These are phyloP conservation scores for Exserohilum rostratum DNA, from an alignment of 2,329 filamentous ascomycete species.

Conservation along the genomic window DNA sequence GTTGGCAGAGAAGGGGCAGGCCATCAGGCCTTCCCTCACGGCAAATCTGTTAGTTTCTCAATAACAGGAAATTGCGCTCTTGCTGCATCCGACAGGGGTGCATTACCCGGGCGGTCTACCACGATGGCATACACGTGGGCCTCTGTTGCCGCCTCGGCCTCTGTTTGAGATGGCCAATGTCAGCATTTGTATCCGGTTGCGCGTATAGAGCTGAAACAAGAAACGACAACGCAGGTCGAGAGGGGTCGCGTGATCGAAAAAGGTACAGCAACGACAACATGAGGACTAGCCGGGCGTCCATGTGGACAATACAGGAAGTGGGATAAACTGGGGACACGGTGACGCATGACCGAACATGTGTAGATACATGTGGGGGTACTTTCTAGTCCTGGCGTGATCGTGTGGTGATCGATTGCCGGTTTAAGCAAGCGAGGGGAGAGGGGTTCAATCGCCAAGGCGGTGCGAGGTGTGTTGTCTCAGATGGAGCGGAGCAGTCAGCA, in stretches of 20 bases:
- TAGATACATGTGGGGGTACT: neutral
- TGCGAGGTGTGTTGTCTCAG: slow-evolving; percentile 19
- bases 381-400: slow-evolving; percentile 3
- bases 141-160: slow-evolving; percentile 53
- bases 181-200: neutral
- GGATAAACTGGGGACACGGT: slow-evolving; percentile 2
- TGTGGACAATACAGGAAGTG: neutral
- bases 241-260: slow-evolving; percentile 8
- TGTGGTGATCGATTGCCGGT: slow-evolving; percentile 8
- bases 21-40: slow-evolving; percentile 2
- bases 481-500: slow-evolving; percentile 1
- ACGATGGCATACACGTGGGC: slow-evolving; percentile 53
- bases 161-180: slow-evolving; percentile 30
- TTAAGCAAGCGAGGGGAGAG: slow-evolving; percentile 7
- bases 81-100: slow-evolving; percentile 54
- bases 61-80: slow-evolving; percentile 34
- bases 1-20: too few species aligned
- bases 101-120: slow-evolving; percentile 71
- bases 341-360: slow-evolving; percentile 6
- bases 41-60: slow-evolving; percentile 48
- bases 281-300: neutral
- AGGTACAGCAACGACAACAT: neutral
- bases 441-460: neutral
- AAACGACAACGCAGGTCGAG: neutral
- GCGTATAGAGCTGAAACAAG: slow-evolving; percentile 1